Evolutionary conservation across 1,284 basidiomycete genomes (phyloP), one percentile per base, ranked within the genome.

Genomic region (Blastosporella zonata): DNA sequence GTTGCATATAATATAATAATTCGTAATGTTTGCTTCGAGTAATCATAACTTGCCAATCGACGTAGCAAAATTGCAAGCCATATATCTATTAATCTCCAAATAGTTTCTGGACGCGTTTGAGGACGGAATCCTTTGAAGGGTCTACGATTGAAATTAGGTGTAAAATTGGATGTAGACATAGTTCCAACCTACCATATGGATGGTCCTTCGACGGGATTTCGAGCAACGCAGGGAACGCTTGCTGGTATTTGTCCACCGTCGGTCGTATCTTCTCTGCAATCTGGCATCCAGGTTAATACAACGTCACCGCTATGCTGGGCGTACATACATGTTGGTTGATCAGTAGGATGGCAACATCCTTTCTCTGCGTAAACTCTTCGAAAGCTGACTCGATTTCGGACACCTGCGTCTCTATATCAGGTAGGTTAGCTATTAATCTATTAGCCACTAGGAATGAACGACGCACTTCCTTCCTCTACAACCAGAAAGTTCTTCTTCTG

Each of bases 201-300:
- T 93, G 90, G 62, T 92, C 93, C 67, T 96, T 96, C 46, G 90
- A 92, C 15, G 97, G 97, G 56, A 99, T 99, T 71, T 99, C 97
- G 18, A 99, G 82, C 28, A 99, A 69, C 0, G 97, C 93, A 18
- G 97, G 97, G 74, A 99, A 99, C 0, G 96, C 87, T 65, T 95
- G 90, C 55, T 91, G 87, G 66, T 99, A 99, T 59, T 87, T 86
- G 70, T 99, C 97, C 13, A 99, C 93, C 1, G 90, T 84, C 0
- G 94, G 93, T 43, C 97, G 77, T 60, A 99, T 99, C 77, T 91
- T 93, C 73, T 99, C 97, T 41, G 94, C 94, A 59, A 97, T 77
- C 94, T 97, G 47, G 10, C 43, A 13, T 48, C 17, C 48, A 54
- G 40, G 56, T 9, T 20, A 28, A 35, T 46, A 15, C 43, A 25